A percentile compares a stretch with the other conserved stretches of the same genome.
phyloP scores from a whole-genome alignment of 2,329 filamentous ascomycete species.

The Colletotrichum shisoi region DNA sequence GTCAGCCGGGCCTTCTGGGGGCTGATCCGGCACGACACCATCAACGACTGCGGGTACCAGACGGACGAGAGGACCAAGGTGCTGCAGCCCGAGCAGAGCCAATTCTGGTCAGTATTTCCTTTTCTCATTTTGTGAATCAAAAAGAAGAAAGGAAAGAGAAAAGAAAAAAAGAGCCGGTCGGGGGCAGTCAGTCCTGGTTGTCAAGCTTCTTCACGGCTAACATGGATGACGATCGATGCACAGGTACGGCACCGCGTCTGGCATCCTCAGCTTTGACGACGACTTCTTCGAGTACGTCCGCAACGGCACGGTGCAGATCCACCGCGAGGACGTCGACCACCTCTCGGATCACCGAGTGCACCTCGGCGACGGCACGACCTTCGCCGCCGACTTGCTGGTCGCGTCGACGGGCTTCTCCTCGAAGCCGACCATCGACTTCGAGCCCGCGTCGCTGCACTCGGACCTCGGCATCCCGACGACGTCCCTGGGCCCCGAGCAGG shows the following conservation, averaged over 20 bases:
- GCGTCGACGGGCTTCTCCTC: conserved; percentile 42
- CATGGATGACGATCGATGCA: background rate
- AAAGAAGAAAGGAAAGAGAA: no score
- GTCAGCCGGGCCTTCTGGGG: conserved; percentile 62
- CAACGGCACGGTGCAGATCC: conserved; percentile 61
- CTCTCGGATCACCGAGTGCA: conserved; percentile 57
- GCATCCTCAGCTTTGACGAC: conserved; percentile 67
- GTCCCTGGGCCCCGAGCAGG: conserved; percentile 33
- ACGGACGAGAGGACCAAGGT: conserved; percentile 51
- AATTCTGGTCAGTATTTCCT: conserved; percentile 52
- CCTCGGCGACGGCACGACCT: conserved; percentile 54
- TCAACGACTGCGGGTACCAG: conserved; percentile 46
- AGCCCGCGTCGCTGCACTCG: conserved; percentile 36
- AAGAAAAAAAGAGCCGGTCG: no score
- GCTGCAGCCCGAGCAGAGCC: conserved; percentile 54
- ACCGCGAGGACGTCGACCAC: conserved; percentile 62
- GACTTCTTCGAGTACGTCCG: conserved; percentile 66
- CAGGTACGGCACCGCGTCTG: conserved; percentile 65
- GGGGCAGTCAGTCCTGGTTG: no score
- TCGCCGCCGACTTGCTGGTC: conserved; percentile 59
- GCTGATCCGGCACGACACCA: conserved; percentile 49
- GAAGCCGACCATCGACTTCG: conserved; percentile 42
- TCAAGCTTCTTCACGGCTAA: no score
- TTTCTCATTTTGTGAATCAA: no score
- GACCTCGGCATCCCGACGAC: conserved; percentile 41